phyloP scores from a whole-genome alignment of 140 eudicot species.

The Bidens hawaiensis region DNA sequence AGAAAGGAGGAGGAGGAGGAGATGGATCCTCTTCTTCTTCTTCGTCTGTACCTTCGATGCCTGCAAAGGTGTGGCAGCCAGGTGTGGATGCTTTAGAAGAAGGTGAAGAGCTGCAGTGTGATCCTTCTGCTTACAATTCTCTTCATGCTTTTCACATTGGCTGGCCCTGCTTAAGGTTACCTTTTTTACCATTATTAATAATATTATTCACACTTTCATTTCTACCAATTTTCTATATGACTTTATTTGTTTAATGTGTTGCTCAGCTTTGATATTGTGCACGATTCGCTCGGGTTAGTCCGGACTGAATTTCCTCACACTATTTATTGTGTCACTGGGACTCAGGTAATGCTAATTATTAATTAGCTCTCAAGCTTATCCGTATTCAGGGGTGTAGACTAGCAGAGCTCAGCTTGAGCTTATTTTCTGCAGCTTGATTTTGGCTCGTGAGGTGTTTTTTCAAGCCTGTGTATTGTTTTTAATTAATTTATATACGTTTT shows the following conservation, averaged over 20 bases:
- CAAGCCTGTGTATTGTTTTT: too few species aligned
- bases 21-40: conserved; percentile 31
- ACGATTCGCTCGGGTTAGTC: conserved; percentile 77
- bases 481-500: too few species aligned
- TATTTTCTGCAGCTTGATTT: too few species aligned
- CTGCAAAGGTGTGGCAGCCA: conserved; percentile 94
- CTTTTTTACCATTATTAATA: neutral
- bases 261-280: conserved; percentile 81
- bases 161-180: conserved; percentile 96
- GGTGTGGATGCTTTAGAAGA: conserved; percentile 89
- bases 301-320: conserved; percentile 95
- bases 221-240: neutral
- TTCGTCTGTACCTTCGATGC: conserved; percentile 37
- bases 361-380: conserved; percentile 1
- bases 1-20: conserved; percentile 50
- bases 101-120: conserved; percentile 92
- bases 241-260: conserved; percentile 15
- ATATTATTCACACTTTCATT: neutral
- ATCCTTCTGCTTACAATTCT: conserved; percentile 54
- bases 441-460: too few species aligned
- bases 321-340: conserved; percentile 74
- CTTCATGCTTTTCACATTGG: conserved; percentile 79
- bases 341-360: conserved; percentile 54
- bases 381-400: too few species aligned
- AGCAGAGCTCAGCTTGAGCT: too few species aligned